A percentile compares a stretch with the other conserved stretches of the same genome.
Conservation (phyloP, 495 filamentous ascomycete species). For the Immersiella caudata region DNA sequence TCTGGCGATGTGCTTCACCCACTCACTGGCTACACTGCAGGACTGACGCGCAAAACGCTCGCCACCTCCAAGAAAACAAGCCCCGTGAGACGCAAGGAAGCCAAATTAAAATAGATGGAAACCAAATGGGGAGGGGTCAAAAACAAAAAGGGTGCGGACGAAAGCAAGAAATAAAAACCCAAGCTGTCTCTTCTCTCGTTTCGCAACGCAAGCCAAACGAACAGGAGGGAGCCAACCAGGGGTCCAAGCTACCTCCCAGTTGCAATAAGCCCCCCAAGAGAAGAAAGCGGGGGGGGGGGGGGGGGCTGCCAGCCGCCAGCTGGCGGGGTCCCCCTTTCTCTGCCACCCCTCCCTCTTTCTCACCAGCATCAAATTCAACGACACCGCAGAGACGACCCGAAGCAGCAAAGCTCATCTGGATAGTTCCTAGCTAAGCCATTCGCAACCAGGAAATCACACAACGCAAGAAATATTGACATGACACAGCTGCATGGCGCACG, state of each 20-base stretch:
- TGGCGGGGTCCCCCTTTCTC: background rate
- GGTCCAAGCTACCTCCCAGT: background rate
- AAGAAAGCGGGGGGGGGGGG: background rate
- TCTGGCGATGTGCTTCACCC: background rate
- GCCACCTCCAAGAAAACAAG: background rate
- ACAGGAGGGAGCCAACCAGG: slow-evolving; percentile 11
- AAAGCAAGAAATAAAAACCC: background rate
- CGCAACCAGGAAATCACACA: background rate
- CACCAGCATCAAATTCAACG: background rate
- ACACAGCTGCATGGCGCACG: background rate
- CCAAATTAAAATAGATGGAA: background rate
- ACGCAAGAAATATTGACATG: background rate
- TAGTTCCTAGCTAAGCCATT: background rate
- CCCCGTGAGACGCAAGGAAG: background rate
- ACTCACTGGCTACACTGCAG: background rate
- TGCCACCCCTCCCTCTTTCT: background rate
- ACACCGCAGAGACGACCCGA: slow-evolving; percentile 18
- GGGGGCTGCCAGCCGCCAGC: background rate
- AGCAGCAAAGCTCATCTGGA: background rate
- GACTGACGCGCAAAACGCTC: background rate
- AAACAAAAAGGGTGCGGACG: background rate
- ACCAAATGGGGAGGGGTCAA: background rate
- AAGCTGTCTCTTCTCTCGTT: background rate
- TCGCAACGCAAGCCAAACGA: background rate
- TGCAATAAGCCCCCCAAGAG: background rate